These are phyloP conservation scores for Corylus heterophylla DNA, from an alignment of 306 rosid genomes.

Conservation along the genomic window DNA sequence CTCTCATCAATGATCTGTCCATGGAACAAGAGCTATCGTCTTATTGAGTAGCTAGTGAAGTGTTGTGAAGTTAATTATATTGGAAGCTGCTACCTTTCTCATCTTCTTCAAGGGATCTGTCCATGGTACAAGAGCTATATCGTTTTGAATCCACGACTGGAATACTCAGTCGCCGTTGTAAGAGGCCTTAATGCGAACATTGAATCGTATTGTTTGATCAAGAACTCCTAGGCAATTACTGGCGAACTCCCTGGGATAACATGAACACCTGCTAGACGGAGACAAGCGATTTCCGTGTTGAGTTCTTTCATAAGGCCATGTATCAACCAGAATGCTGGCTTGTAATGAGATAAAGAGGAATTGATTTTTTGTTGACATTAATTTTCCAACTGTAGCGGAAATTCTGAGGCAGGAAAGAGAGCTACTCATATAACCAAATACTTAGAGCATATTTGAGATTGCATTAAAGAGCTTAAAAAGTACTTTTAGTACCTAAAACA, in stretches of 20 bases:
- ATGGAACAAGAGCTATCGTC: neutral
- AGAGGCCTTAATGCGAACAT: constrained; percentile 41
- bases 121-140: constrained; percentile 19
- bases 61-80: constrained; percentile 17
- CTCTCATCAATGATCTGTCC: too few species aligned
- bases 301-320: constrained; percentile 34
- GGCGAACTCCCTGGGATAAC: constrained; percentile 40
- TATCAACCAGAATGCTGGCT: constrained; percentile 36
- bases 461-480: too few species aligned
- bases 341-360: neutral
- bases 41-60: constrained; percentile 32
- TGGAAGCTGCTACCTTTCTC: constrained; percentile 16
- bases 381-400: too few species aligned
- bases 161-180: constrained; percentile 3
- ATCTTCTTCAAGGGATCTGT: constrained; percentile 40
- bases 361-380: too few species aligned
- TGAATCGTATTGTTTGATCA: constrained; percentile 41
- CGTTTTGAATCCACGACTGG: constrained; percentile 16
- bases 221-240: constrained; percentile 32
- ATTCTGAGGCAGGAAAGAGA: too few species aligned
- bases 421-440: too few species aligned
- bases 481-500: too few species aligned
- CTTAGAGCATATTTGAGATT: too few species aligned
- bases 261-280: constrained; percentile 43
- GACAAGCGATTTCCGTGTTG: constrained; percentile 46